These are phyloP conservation scores for Xylaria sp. DNA, from an alignment of 2,329 filamentous ascomycete species.

Conservation along the genomic window DNA sequence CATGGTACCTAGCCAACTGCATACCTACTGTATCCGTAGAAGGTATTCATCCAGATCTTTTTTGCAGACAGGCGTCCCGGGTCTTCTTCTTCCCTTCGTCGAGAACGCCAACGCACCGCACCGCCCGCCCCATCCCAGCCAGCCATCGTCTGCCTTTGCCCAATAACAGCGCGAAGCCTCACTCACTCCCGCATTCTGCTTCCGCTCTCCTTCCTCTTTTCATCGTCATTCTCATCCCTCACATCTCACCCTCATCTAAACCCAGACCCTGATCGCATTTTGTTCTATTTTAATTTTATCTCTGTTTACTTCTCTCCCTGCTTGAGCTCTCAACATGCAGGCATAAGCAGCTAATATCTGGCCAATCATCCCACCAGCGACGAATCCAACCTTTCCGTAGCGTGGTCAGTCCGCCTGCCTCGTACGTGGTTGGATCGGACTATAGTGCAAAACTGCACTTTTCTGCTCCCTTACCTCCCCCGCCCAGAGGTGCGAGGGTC, in stretches of 20 bases:
- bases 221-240: constrained; percentile 26
- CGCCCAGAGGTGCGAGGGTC: constrained; percentile 26
- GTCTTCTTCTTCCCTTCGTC: constrained; percentile 27
- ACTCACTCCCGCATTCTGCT: constrained; percentile 39
- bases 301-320: background rate
- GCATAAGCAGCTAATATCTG: constrained; percentile 42
- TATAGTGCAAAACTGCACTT: constrained; percentile 27
- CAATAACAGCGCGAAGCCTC: constrained; percentile 42
- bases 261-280: constrained; percentile 5
- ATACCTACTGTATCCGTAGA: constrained; percentile 6
- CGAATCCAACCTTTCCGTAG: constrained; percentile 40
- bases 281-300: background rate
- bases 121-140: constrained; percentile 34
- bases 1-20: background rate
- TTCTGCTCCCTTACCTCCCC: constrained; percentile 30
- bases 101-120: constrained; percentile 37
- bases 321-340: constrained; percentile 27
- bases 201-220: constrained; percentile 17
- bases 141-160: constrained; percentile 37
- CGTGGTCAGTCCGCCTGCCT: constrained; percentile 38
- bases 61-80: constrained; percentile 30
- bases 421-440: constrained; percentile 25
- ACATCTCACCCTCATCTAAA: constrained; percentile 1
- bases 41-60: constrained; percentile 12
- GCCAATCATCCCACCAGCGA: constrained; percentile 38